Conservation (phyloP, 352 stramenopile species). For the Globisporangium nunn region DNA sequence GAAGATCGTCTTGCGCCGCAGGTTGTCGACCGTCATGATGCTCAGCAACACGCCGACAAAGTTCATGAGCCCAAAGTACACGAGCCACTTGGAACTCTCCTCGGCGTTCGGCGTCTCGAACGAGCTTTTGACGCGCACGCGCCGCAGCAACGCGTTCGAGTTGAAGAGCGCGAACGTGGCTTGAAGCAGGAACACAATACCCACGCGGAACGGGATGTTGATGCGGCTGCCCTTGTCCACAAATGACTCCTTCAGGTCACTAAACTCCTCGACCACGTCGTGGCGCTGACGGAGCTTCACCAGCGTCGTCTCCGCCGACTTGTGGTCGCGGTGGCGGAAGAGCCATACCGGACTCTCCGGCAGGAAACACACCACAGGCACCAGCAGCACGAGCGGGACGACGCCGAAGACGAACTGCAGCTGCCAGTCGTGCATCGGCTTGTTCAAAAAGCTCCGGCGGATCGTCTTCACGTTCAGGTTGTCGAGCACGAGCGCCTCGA, state of each 20-base stretch:
- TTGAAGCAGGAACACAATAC: constrained; percentile 55
- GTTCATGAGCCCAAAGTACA: constrained; percentile 75
- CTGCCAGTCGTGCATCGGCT: constrained; percentile 68
- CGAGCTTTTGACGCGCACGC: constrained; percentile 49
- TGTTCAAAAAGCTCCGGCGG: constrained; percentile 50
- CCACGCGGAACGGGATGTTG: constrained; percentile 69
- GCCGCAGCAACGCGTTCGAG: constrained; percentile 59
- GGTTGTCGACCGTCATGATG: constrained; percentile 71
- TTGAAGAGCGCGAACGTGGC: constrained; percentile 59
- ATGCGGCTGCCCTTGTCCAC: constrained; percentile 51
- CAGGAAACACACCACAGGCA: constrained; percentile 51
- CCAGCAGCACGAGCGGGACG: constrained; percentile 56
- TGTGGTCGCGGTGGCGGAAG: constrained; percentile 59
- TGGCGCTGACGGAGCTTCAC: constrained; percentile 74
- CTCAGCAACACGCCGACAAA: constrained; percentile 62
- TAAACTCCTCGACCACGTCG: constrained; percentile 72
- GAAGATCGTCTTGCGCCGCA: constrained; percentile 86
- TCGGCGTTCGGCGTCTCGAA: constrained; percentile 32
- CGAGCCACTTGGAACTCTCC: constrained; percentile 71
- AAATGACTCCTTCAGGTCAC: constrained; percentile 59
- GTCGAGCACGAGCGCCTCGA: constrained; percentile 69
- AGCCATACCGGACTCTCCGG: constrained; percentile 78
- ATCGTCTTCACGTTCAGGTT: constrained; percentile 70
- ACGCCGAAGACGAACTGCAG: constrained; percentile 75
- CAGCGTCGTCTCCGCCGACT: constrained; percentile 56